phyloP scores from a whole-genome alignment of 768 basidiomycete genomes.

The Mycena crocata region DNA sequence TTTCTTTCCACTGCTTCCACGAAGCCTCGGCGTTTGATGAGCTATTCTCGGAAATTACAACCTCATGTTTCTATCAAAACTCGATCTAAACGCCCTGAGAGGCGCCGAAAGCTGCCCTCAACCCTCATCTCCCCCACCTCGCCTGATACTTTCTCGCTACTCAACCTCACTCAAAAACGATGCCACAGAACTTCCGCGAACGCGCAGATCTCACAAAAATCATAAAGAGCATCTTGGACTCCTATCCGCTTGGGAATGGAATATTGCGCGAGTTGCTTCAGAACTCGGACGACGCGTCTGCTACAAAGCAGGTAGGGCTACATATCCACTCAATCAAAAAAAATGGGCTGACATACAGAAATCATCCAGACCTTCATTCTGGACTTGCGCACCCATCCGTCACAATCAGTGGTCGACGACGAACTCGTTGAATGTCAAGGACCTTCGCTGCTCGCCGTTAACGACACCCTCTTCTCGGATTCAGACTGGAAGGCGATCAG shows the following conservation, averaged over 20 bases:
- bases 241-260: slow-evolving; percentile 40
- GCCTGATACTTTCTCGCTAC: neutral
- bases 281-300: slow-evolving; percentile 44
- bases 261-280: slow-evolving; percentile 42
- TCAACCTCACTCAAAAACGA: neutral
- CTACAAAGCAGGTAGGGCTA: slow-evolving; percentile 36
- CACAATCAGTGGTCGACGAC: slow-evolving; percentile 29
- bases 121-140: neutral
- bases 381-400: slow-evolving; percentile 39
- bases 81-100: slow-evolving; percentile 14
- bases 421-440: slow-evolving; percentile 40
- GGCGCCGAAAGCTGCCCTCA: slow-evolving; percentile 1
- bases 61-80: slow-evolving; percentile 10
- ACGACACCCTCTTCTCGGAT: slow-evolving; percentile 41
- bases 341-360: neutral
- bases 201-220: slow-evolving; percentile 32
- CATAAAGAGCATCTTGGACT: slow-evolving; percentile 37
- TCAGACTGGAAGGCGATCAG: slow-evolving; percentile 43
- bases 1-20: neutral
- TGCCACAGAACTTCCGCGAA: slow-evolving; percentile 31
- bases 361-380: slow-evolving; percentile 43
- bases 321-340: neutral
- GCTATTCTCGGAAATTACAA: slow-evolving; percentile 26
- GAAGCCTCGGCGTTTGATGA: slow-evolving; percentile 1
- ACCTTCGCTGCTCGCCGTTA: slow-evolving; percentile 43